phyloP scores from a whole-genome alignment of 345 rosid genomes.

The Boechera retrofracta region DNA sequence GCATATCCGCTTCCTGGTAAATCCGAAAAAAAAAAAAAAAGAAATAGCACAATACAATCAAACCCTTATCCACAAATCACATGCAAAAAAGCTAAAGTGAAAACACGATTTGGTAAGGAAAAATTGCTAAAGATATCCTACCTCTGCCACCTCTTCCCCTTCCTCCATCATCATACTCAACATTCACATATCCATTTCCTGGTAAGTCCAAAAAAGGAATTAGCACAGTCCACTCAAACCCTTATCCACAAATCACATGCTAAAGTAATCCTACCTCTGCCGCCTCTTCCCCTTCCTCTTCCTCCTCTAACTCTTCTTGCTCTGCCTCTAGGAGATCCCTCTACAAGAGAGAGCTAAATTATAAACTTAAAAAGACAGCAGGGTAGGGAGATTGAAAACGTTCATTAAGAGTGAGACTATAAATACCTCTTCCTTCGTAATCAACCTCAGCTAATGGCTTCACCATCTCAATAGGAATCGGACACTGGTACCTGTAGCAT shows the following conservation, averaged over 20 bases:
- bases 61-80: not conserved
- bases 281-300: conserved; percentile 52
- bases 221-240: not conserved
- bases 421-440: conserved; percentile 68
- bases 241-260: not conserved
- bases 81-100: not conserved
- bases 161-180: conserved; percentile 62
- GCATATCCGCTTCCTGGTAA: not conserved
- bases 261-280: conserved; percentile 43
- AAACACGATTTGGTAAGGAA: conserved; percentile 20
- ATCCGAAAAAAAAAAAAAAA: not conserved
- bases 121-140: conserved; percentile 32
- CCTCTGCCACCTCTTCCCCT: conserved; percentile 48
- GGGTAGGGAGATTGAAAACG: not conserved
- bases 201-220: conserved; percentile 3
- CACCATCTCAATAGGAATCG: conserved; percentile 72
- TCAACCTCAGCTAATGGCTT: conserved; percentile 54
- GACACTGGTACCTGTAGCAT: conserved; percentile 70
- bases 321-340: conserved; percentile 73
- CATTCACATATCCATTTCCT: conserved; percentile 72
- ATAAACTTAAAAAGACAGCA: not conserved
- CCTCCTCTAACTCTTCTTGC: conserved; percentile 54
- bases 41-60: not conserved
- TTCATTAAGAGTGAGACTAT: not conserved
- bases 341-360: conserved; percentile 41